Conservation (phyloP, 257 asterid genomes). For the Henckelia pumila region DNA sequence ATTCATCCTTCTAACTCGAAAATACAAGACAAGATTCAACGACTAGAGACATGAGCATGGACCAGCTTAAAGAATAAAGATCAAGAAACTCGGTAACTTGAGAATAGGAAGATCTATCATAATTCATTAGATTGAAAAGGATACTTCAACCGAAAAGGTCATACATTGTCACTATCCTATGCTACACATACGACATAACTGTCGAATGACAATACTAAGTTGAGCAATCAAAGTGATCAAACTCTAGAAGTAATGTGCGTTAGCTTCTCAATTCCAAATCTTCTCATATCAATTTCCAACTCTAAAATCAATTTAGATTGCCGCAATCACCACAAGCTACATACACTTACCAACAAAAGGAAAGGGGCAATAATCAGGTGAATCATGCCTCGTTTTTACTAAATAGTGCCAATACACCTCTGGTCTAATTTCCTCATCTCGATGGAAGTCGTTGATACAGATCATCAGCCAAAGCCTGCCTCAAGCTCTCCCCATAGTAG, state of each 20-base stretch:
- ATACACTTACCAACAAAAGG: slow-evolving; percentile 12
- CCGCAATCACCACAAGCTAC: slow-evolving; percentile 18
- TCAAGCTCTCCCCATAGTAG: slow-evolving; percentile 74
- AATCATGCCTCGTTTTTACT: slow-evolving; percentile 32
- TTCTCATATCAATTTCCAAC: slow-evolving; percentile 14
- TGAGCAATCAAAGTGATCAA: background rate
- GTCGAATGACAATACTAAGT: background rate
- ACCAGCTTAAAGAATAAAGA: too few species aligned
- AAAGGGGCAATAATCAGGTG: slow-evolving; percentile 19
- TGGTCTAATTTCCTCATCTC: slow-evolving; percentile 41
- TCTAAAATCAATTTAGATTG: slow-evolving; percentile 17
- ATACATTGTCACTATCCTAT: background rate
- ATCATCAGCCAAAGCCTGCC: slow-evolving; percentile 90
- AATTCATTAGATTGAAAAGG: background rate
- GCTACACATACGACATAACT: slow-evolving; percentile 10
- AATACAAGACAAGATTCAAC: background rate
- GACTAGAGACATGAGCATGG: background rate
- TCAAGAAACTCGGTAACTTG: background rate
- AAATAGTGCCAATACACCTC: slow-evolving; percentile 7
- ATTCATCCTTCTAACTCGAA: background rate
- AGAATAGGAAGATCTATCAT: background rate
- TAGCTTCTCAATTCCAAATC: slow-evolving; percentile 19
- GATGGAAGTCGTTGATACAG: slow-evolving; percentile 78
- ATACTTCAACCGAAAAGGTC: background rate
- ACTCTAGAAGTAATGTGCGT: background rate